Evolutionary conservation across 1,139 yeast genomes (phyloP).

Genomic region (Diutina neorugosa): DNA sequence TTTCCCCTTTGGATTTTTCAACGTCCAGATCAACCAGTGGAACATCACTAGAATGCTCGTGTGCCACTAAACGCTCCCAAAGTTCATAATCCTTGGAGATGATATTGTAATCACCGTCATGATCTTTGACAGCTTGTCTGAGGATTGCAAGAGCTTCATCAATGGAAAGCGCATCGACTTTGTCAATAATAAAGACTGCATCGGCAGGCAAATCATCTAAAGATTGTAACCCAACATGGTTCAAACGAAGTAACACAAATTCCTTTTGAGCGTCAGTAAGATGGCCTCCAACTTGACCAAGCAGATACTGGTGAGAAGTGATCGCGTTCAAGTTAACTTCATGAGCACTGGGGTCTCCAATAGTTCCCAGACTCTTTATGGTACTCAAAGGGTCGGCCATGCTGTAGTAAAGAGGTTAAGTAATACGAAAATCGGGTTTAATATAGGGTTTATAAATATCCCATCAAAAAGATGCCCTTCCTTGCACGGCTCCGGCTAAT

Average conservation of each 20-base stretch:
- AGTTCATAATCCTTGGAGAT: neutral
- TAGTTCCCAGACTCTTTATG: neutral
- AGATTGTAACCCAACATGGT: slow-evolving; percentile 8
- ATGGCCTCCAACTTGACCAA: neutral
- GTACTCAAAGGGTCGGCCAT: neutral
- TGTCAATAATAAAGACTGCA: neutral
- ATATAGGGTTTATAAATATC: too few relatives aligned
- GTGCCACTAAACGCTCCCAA: neutral
- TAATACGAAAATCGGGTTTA: neutral
- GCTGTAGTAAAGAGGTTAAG: neutral
- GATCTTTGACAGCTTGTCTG: neutral
- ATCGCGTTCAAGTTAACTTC: neutral
- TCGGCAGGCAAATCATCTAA: neutral
- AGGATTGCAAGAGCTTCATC: neutral
- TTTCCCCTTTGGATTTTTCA: neutral
- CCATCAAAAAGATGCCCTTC: neutral
- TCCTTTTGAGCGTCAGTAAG: neutral
- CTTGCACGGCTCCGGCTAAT: neutral
- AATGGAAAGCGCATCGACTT: neutral
- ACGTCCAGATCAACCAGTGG: neutral
- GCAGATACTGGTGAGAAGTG: neutral
- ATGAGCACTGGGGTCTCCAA: neutral
- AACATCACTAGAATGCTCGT: neutral
- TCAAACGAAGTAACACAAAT: neutral
- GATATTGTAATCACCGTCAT: slow-evolving; percentile 2